These are phyloP conservation scores for Iris pallida DNA, from an alignment of 116 monocot species.

Conservation along the genomic window DNA sequence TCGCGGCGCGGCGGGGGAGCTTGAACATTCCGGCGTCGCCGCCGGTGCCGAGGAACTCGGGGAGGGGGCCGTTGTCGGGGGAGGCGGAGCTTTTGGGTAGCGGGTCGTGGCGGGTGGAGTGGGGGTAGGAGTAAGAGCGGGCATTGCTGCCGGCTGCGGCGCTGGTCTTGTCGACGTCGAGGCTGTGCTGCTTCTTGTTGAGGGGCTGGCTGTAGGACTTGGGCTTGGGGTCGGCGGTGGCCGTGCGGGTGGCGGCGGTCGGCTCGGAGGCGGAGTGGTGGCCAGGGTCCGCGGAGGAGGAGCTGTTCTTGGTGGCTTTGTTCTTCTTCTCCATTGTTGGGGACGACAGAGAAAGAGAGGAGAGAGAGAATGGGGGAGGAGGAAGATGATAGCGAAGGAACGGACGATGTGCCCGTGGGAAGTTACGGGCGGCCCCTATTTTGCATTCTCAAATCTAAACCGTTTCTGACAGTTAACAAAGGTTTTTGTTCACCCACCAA, in stretches of 20 bases:
- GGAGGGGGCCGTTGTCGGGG: constrained; percentile 23
- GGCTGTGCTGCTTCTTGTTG: constrained; percentile 31
- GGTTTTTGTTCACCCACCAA: too few relatives aligned
- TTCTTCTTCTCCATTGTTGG: too few relatives aligned
- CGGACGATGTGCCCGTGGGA: too few relatives aligned
- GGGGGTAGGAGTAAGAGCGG: neutral
- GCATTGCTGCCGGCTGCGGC: neutral
- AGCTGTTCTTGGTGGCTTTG: too few relatives aligned
- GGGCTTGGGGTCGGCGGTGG: constrained; percentile 8
- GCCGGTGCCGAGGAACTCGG: constrained; percentile 70
- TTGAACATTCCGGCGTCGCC: constrained; percentile 65
- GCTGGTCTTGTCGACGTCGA: constrained; percentile 23
- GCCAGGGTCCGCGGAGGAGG: neutral
- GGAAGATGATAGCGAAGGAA: too few relatives aligned
- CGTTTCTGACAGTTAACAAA: too few relatives aligned
- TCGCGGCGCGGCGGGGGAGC: constrained; percentile 60
- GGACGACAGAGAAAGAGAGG: too few relatives aligned
- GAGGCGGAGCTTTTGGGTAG: constrained; percentile 55
- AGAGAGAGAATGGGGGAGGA: too few relatives aligned
- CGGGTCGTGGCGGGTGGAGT: neutral
- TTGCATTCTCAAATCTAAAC: too few relatives aligned
- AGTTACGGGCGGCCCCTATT: too few relatives aligned
- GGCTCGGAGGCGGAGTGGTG: neutral
- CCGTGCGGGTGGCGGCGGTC: neutral
- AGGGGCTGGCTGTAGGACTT: constrained; percentile 45